Conservation (phyloP, 352 stramenopile species). For the Phytophthora pinifolia region DNA sequence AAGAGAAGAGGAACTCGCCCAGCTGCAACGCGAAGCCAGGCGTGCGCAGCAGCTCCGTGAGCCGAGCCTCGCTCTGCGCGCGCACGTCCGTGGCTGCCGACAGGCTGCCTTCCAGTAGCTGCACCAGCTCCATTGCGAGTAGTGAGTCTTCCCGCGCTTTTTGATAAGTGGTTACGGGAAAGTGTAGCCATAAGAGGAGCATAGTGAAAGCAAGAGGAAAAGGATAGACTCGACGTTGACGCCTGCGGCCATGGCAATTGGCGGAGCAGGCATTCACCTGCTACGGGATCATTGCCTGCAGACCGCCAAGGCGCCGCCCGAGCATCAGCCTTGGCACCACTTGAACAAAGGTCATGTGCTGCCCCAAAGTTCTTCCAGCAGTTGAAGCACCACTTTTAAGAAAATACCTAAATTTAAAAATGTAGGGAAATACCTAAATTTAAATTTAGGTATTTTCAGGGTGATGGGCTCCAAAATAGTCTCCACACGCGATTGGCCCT, state of each 20-base stretch:
- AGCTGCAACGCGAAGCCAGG: constrained; percentile 75
- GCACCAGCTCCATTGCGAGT: constrained; percentile 38
- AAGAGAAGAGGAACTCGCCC: constrained; percentile 65
- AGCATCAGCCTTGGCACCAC: too few species aligned
- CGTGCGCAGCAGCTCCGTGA: constrained; percentile 56
- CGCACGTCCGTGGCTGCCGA: constrained; percentile 46
- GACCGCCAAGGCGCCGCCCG: too few species aligned
- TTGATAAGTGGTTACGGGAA: constrained; percentile 3
- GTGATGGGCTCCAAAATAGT: too few species aligned
- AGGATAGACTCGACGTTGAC: too few species aligned
- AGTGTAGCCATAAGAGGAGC: neutral
- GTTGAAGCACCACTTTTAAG: too few species aligned
- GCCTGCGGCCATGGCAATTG: too few species aligned
- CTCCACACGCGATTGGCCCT: too few species aligned
- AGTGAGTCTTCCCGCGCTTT: constrained; percentile 11
- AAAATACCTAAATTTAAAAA: too few species aligned
- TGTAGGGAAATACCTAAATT: too few species aligned
- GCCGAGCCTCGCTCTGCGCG: constrained; percentile 60
- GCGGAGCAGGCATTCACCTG: neutral
- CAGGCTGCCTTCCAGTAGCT: constrained; percentile 58
- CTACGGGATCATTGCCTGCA: neutral
- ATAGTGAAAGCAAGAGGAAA: neutral
- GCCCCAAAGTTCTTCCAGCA: too few species aligned
- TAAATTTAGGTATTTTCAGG: too few species aligned
- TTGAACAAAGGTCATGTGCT: too few species aligned